Evolutionary conservation across 129 eudicot genomes (phyloP).

Genomic region (Flaveria linearis): DNA sequence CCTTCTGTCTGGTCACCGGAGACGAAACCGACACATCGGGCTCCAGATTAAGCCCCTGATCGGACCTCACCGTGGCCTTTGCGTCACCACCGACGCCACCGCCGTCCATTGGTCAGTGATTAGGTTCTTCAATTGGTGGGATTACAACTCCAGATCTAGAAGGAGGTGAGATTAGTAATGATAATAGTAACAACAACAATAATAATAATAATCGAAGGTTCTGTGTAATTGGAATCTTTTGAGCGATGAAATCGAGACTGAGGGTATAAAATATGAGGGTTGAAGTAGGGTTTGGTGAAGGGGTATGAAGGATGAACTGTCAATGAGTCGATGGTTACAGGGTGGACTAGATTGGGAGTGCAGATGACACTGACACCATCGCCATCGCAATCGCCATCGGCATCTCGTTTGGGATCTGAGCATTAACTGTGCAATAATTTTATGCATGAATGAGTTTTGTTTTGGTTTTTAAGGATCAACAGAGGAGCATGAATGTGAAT

Average conservation of each 20-base stretch:
- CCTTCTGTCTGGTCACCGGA: slow-evolving; percentile 83
- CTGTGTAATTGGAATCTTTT: slow-evolving; percentile 34
- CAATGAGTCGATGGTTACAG: slow-evolving; percentile 27
- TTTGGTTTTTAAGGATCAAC: no score
- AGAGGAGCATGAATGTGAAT: no score
- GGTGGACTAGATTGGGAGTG: slow-evolving; percentile 34
- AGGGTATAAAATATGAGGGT: not conserved
- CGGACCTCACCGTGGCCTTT: slow-evolving; percentile 48
- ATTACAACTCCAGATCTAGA: slow-evolving; percentile 30
- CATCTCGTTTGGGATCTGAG: slow-evolving; percentile 16
- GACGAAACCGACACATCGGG: slow-evolving; percentile 76
- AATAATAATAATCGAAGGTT: slow-evolving; percentile 4
- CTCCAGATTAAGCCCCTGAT: slow-evolving; percentile 63
- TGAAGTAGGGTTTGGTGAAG: slow-evolving; percentile 32
- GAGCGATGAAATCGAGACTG: slow-evolving; percentile 36
- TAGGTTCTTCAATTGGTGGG: slow-evolving; percentile 18
- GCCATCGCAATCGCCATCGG: slow-evolving; percentile 27
- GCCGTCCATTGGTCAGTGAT: slow-evolving; percentile 45
- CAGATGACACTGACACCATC: slow-evolving; percentile 33
- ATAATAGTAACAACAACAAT: not conserved
- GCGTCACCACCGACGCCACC: slow-evolving; percentile 48
- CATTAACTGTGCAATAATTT: not conserved
- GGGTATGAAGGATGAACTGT: slow-evolving; percentile 22
- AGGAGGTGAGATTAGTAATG: not conserved
- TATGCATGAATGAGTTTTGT: slow-evolving; percentile 7